Percentiles rank a stretch among this genome's conserved stretches.
These are phyloP conservation scores for Tolypocladium sp. DNA, from an alignment of 2,329 filamentous ascomycete genomes.

Conservation along the genomic window DNA sequence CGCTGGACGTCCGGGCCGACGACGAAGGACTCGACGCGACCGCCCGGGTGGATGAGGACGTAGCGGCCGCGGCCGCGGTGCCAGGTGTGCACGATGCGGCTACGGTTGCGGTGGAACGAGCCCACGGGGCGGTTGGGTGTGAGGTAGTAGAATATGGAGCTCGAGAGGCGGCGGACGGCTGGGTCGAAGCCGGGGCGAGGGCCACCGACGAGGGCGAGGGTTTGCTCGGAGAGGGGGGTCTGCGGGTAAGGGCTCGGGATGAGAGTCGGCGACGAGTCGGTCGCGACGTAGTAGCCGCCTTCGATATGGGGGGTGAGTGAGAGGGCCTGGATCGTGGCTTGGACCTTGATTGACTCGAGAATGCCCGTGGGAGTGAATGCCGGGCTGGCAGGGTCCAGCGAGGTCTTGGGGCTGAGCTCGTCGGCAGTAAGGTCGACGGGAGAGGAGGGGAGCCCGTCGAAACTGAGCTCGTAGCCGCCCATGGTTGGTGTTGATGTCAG, in stretches of 20 bases:
- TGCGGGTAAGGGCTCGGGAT: slow-evolving; percentile 39
- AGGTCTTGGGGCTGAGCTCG: not conserved
- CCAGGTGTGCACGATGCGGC: slow-evolving; percentile 54
- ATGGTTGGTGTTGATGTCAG: not conserved
- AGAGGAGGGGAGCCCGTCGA: not conserved
- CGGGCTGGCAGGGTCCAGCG: not conserved
- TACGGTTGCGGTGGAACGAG: slow-evolving; percentile 54
- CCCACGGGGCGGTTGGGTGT: slow-evolving; percentile 46
- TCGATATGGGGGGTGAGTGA: slow-evolving; percentile 40
- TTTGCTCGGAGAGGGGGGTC: slow-evolving; percentile 24
- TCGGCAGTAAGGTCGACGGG: not conserved
- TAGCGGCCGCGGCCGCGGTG: slow-evolving; percentile 55
- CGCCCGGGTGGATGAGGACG: slow-evolving; percentile 51
- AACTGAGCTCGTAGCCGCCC: not conserved
- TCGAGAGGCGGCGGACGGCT: slow-evolving; percentile 41
- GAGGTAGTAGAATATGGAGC: slow-evolving; percentile 57
- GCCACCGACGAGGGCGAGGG: slow-evolving; percentile 20
- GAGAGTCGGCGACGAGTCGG: slow-evolving; percentile 40
- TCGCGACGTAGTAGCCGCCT: slow-evolving; percentile 56
- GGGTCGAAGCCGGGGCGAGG: slow-evolving; percentile 27
- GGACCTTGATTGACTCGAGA: slow-evolving; percentile 6
- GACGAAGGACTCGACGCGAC: slow-evolving; percentile 52
- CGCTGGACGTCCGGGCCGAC: slow-evolving; percentile 48
- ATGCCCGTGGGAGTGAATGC: not conserved
- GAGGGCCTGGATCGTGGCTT: slow-evolving; percentile 23